Base-by-base conservation (phyloP, 257 asterid genomes). In the Rehmannia glutinosa region DNA sequence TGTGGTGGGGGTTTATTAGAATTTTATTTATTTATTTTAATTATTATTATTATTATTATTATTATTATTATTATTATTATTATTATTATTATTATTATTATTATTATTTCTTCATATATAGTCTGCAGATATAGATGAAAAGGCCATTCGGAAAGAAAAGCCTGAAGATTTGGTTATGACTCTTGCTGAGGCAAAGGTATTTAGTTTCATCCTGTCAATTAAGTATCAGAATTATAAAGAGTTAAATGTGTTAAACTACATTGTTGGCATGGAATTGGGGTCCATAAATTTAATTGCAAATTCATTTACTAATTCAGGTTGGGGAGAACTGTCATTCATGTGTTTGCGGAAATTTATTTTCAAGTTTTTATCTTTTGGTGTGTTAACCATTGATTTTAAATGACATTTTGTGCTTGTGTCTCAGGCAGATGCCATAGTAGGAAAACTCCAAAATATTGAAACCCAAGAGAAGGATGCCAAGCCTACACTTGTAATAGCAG, bases 101-200 rank as follows among this genome's bases (percentile, higher is more conserved):
- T n/a, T 43, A 1, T 63, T 13, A 3, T 2, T 64, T 6, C 21
- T 5, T 11, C 32, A 6, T 28, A 39, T 76, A 15, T 63, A 92
- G 98, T 73, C 91, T 69, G 98, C 98, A 72, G 98, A 92, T 78
- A 89, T 92, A 35, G 98, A 92, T 67, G 98, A 92, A 81, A 92
- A 86, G 76, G 95, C 89, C 62, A 92, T 87, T 61, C 82, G 97
- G 36, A 83, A 78, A 66, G 98, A 89, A 46, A 87, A 87, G 78
- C 91, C 98, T 2, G 97, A 92, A 65, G 98, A 92, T 60, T 86
- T 92, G 80, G 98, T 92, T 41, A 75, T 89, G 92, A 84, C 86
- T 76, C 83, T 92, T 81, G 98, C 97, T 11, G 87, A 86, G 80
- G 98, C 97, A 15, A 92, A 92, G 96, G 97, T 92, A 54, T 33